Evolutionary conservation across 805 yeast genomes (phyloP).

Genomic region (Hanseniaspora lachancei): DNA sequence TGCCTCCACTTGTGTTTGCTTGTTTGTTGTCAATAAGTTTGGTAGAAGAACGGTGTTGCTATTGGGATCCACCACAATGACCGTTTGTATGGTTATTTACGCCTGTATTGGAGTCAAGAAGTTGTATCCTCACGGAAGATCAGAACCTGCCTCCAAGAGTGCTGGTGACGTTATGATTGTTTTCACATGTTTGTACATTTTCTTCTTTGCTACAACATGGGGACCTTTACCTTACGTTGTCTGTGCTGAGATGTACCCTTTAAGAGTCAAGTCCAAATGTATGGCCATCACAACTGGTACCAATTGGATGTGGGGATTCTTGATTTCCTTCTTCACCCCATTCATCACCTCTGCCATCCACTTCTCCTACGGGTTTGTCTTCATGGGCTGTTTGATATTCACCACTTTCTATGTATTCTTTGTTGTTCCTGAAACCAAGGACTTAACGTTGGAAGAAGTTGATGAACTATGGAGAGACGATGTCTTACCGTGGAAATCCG

Average conservation of each 20-base stretch:
- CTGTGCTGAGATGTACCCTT: constrained; percentile 56
- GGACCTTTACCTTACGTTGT: constrained; percentile 57
- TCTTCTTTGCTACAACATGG: constrained; percentile 66
- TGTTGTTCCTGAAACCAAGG: constrained; percentile 62
- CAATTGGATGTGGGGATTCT: constrained; percentile 57
- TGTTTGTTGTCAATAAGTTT: constrained; percentile 39
- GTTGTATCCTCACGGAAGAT: constrained; percentile 32
- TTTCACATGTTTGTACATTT: constrained; percentile 55
- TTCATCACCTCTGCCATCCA: constrained; percentile 49
- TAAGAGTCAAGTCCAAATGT: constrained; percentile 50
- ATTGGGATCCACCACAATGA: constrained; percentile 39
- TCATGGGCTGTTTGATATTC: constrained; percentile 42
- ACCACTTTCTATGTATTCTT: constrained; percentile 52
- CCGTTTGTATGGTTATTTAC: constrained; percentile 35
- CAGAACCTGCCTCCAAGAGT: constrained; percentile 31
- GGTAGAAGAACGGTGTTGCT: constrained; percentile 40
- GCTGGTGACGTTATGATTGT: constrained; percentile 61
- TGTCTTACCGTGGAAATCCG: constrained; percentile 33
- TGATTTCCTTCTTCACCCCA: constrained; percentile 59
- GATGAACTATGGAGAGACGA: constrained; percentile 42
- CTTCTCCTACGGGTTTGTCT: constrained; percentile 54
- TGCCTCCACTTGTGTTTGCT: constrained; percentile 40
- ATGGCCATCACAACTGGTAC: constrained; percentile 47
- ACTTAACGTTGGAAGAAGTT: constrained; percentile 66
- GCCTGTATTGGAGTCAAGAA: constrained; percentile 49